Evolutionary conservation across 108 stramenopile species (phyloP), one percentile per base, ranked within the genome.

Genomic region (Fistulifera pelliculosa): DNA sequence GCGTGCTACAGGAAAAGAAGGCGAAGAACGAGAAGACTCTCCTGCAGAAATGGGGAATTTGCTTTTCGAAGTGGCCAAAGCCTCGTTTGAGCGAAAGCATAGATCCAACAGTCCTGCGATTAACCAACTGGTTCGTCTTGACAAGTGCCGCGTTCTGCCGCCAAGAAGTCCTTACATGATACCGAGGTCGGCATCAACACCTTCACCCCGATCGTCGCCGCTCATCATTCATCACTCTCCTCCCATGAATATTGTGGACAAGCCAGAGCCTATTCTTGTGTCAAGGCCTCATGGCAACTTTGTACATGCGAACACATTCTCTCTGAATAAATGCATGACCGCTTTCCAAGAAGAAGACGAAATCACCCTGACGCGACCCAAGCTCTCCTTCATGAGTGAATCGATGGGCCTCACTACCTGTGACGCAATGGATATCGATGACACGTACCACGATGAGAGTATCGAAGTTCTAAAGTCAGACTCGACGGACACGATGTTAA

Each of bases 401-500:
- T 3, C 44, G 11, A 5, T 11, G 44, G 21, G 44, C n/a, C n/a
- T n/a, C n/a, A n/a, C n/a, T 45, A 19, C 21, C 3, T 21, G 5
- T 19, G 44, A 45, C 16, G 44, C 19, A 6, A 6, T 21, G 21
- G 11, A 19, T 19, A 5, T 5, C 4, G 50, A 18, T 22, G n/a
- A 25, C 3, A 51, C 6, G 15, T 51, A 51, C 22, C 19, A 23
- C 16, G 50, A 51, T 27, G 27, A 27, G 8, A 28, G 50, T 27
- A 27, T 51, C n/a, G 50, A 51, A 28, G 26, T 51, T 51, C 22
- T 51, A 4, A 51, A 51, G 50, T 22, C 50, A 2, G 50, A 51
- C 26, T 51, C 50, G 6, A 51, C 19, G 44, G 44, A 45, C 21
- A 21, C 16, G 6, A 17, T 17, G 44, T 21, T 45, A 17, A 45